Base-by-base conservation (phyloP, 768 basidiomycete genomes). In the Auricularia auricula-judae region DNA sequence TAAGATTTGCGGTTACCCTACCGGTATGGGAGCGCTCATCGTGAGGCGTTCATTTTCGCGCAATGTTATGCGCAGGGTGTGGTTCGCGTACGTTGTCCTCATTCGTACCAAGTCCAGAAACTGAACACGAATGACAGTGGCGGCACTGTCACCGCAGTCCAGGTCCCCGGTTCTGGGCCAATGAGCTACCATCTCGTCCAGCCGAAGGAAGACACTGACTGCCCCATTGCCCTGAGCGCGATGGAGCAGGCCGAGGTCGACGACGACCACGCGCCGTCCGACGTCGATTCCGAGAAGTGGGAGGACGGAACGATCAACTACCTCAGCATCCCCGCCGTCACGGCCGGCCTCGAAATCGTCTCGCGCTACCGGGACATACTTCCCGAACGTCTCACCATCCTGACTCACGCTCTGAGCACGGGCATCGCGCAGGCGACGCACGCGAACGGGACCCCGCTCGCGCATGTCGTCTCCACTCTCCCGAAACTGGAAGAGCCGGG, bases 251-350 rank as follows among this genome's bases (percentile, higher is more conserved):
- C 23, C 23, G 56, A 59, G 23, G 39, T 7, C 39, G 23, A 29
- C 7, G 23, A 29, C 56, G 56, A 59, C 29, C 56, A 59, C 29
- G 23, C 56, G 14, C 56, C 56, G 56, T 33, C 29, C 7, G 56
- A 59, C 56, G 56, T 59, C 5, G 56, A 59, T 29, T 29, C 56
- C 23, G 56, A 59, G 29, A 59, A 59, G 34, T 59, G 56, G 56
- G 68, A 93, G 90, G 91, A 93, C 67, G 91, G 91, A 14, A 92
- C 91, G 34, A 84, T 92, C 71, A 93, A 93, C 74, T 93, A 90
- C 70, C 76, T 91, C 56, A 85, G 81, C 33, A 74, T 93, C 42
- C 86, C 88, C 16, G 86, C 89, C 21, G 81, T 93, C 66, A 88
- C 87, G 47, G 84, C 88, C 63, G 91, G 91, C 43, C 79, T 93